Evolutionary conservation across 2,329 filamentous ascomycete genomes (phyloP).

Genomic region (Cladosporium sp.): DNA sequence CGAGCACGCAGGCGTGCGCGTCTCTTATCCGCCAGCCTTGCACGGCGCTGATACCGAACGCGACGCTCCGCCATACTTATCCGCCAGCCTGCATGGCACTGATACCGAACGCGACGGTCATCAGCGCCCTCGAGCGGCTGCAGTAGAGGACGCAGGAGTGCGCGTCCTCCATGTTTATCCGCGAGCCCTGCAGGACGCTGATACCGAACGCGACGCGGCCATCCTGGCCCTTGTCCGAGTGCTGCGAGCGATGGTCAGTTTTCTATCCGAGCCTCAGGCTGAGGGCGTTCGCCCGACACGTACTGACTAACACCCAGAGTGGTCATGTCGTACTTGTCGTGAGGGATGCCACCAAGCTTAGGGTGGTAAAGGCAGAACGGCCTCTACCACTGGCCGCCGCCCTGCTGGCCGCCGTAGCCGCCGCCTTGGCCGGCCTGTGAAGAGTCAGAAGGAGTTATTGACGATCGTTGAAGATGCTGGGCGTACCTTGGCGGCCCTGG

Average conservation of each 20-base stretch:
- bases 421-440: conserved; percentile 31
- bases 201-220: conserved; percentile 90
- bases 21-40: conserved; percentile 99
- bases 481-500: conserved; percentile 27
- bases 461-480: not conserved
- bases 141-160: conserved; percentile 88
- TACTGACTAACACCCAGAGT: conserved; percentile 95
- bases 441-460: conserved; percentile 22
- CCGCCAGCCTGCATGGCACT: conserved; percentile 99
- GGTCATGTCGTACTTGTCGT: conserved; percentile 96
- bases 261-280: not conserved
- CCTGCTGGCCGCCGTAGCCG: conserved; percentile 32
- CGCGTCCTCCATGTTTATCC: conserved; percentile 99
- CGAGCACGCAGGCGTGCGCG: conserved; percentile 84
- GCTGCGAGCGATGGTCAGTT: conserved; percentile 52
- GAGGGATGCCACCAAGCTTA: conserved; percentile 85
- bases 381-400: conserved; percentile 27
- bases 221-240: conserved; percentile 88
- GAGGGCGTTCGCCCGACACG: conserved; percentile 64
- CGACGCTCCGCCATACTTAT: conserved; percentile 99
- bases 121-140: conserved; percentile 58
- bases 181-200: conserved; percentile 99
- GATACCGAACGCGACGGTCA: conserved; percentile 76
- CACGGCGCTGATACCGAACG: conserved; percentile 97
- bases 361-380: conserved; percentile 46